A percentile compares a stretch with the other conserved stretches of the same genome.
Evolutionary conservation across 805 yeast genomes (phyloP).

Genomic region (Spathaspora boniae): DNA sequence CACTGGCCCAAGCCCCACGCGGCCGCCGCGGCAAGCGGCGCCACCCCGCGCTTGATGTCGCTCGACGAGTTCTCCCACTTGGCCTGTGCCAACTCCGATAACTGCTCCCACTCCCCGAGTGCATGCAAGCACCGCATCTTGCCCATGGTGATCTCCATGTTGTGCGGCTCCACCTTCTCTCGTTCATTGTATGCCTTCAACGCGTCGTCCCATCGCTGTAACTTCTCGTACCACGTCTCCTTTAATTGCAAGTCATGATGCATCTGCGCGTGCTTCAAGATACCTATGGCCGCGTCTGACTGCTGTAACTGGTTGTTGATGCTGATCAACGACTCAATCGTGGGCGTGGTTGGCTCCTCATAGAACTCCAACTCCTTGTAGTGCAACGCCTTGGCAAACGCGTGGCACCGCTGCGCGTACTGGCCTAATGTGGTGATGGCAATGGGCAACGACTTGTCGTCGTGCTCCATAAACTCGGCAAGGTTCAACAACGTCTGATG

Average conservation of each 20-base stretch:
- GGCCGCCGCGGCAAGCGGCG: constrained; percentile 98
- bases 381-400: constrained; percentile 95
- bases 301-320: constrained; percentile 95
- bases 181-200: constrained; percentile 82
- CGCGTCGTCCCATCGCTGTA: constrained; percentile 98
- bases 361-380: constrained; percentile 93
- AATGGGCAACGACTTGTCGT: constrained; percentile 89
- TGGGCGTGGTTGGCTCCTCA: constrained; percentile 87
- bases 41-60: constrained; percentile 77
- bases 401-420: constrained; percentile 93
- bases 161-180: constrained; percentile 58
- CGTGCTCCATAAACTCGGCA: constrained; percentile 97
- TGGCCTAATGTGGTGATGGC: constrained; percentile 86
- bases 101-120: constrained; percentile 96
- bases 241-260: constrained; percentile 87
- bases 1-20: constrained; percentile 98
- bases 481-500: constrained; percentile 84
- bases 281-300: constrained; percentile 97
- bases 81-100: constrained; percentile 78
- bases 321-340: constrained; percentile 86
- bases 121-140: constrained; percentile 98
- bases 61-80: constrained; percentile 77
- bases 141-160: constrained; percentile 91
- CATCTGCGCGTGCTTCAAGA: constrained; percentile 87
- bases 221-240: constrained; percentile 96